Evolutionary conservation across 1,139 yeast genomes (phyloP).

Genomic region (Arxiozyma telluris): DNA sequence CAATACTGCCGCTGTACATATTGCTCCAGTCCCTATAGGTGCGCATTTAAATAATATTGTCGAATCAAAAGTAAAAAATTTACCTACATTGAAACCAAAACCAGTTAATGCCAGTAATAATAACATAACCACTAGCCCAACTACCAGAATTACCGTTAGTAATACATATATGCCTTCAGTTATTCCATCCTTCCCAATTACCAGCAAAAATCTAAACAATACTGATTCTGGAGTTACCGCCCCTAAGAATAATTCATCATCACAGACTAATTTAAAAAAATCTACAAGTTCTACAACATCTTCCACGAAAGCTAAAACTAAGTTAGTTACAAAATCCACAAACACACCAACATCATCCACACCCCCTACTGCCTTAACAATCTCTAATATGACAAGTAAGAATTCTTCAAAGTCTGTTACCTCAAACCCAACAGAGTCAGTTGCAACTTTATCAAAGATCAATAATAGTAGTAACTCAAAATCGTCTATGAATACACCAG

Average conservation of each 20-base stretch:
- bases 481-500: slow-evolving; percentile 2
- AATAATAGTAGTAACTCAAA: neutral
- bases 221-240: neutral
- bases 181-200: too few species aligned
- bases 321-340: neutral
- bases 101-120: neutral
- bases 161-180: neutral
- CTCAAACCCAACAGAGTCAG: neutral
- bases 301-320: neutral
- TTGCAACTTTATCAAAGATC: neutral
- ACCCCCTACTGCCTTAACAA: neutral
- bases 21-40: neutral
- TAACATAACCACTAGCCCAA: neutral
- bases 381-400: neutral
- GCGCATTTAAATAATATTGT: neutral
- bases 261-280: neutral
- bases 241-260: neutral
- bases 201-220: neutral
- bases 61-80: neutral
- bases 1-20: neutral
- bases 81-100: neutral
- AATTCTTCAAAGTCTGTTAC: neutral
- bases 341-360: neutral
- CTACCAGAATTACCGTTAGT: neutral
- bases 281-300: neutral